phyloP scores from a whole-genome alignment of 2,329 filamentous ascomycete species.

The Fusarium sp. region DNA sequence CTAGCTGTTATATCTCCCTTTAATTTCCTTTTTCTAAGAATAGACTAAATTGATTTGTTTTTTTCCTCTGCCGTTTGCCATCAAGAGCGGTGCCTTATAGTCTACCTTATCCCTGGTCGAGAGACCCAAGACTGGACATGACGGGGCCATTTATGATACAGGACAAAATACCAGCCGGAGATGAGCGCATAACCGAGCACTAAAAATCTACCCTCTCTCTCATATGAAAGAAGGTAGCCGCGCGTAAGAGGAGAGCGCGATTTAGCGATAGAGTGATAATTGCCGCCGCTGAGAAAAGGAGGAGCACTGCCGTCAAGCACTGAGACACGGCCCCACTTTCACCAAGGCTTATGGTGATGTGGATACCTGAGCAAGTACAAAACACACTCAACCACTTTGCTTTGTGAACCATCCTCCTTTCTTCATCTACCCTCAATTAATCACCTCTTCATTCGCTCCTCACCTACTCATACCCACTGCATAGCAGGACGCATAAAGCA shows the following conservation, averaged over 20 bases:
- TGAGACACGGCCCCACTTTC: background rate
- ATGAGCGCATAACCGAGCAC: background rate
- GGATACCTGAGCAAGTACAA: background rate
- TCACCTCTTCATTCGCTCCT: background rate
- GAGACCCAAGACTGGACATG: too few relatives aligned
- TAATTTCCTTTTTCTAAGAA: background rate
- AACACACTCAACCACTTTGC: background rate
- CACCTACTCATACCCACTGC: fast-evolving
- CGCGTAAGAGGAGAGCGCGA: background rate
- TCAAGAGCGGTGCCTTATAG: background rate
- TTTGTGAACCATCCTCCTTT: background rate
- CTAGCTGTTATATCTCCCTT: background rate
- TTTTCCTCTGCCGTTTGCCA: background rate
- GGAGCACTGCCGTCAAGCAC: background rate
- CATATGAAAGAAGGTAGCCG: background rate
- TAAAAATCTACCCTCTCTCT: background rate
- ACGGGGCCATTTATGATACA: too few relatives aligned
- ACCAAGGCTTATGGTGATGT: background rate
- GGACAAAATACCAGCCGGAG: background rate
- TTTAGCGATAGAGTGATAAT: background rate
- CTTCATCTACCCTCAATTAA: background rate
- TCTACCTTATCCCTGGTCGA: background rate
- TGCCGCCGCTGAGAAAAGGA: background rate
- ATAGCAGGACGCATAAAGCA: background rate
- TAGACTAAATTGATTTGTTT: background rate